Base-by-base conservation (phyloP, 345 rosid species). In the Citrus mangshanensis region DNA sequence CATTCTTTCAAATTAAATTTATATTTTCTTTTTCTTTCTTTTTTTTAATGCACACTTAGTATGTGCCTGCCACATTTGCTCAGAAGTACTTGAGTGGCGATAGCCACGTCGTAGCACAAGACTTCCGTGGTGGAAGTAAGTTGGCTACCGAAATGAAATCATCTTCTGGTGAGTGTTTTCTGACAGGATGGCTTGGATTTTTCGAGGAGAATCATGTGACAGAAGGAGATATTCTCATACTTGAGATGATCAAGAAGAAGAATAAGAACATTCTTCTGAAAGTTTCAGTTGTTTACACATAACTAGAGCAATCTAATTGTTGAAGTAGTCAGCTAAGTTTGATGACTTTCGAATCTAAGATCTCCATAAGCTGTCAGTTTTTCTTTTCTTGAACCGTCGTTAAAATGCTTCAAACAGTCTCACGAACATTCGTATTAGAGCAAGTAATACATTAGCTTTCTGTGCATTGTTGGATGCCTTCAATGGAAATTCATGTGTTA, bases 161-260 rank as follows among this genome's bases (percentile, higher is more conserved):
- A 22, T n/a, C 18, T 13, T 5, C n/a, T 1, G 8, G 14, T 4
- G 24, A 3, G 22, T 9, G 32, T 27, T 35, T 24, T 24, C 19
- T 34, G 18, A 35, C 7, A 10, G 70, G 76, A 32, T 71, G 60
- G 70, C 4, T 5, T 51, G 27, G 18, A 62, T 63, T 78, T 35
- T 46, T 25, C 7, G 24, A 24, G 4, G 62, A 24, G 3, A 35
- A 63, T n/a, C 24, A 65, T 13, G 59, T 68, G 7, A n/a, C 19
- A 5, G 64, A n/a, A 65, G 72, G 79, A 34, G 79, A 76, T 35
- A 65, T 66, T 25, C 55, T 71, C 54, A 14, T 66, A 18, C 35
- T 76, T 66, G 65, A 76, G 72, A 12, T 66, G n/a, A 24, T 66
- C 25, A 4, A 51, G 21, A 13, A 13, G 56, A 34, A 5, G 35